These are phyloP conservation scores for Amanita jacksonii DNA, from an alignment of 768 basidiomycete species.

Conservation along the genomic window DNA sequence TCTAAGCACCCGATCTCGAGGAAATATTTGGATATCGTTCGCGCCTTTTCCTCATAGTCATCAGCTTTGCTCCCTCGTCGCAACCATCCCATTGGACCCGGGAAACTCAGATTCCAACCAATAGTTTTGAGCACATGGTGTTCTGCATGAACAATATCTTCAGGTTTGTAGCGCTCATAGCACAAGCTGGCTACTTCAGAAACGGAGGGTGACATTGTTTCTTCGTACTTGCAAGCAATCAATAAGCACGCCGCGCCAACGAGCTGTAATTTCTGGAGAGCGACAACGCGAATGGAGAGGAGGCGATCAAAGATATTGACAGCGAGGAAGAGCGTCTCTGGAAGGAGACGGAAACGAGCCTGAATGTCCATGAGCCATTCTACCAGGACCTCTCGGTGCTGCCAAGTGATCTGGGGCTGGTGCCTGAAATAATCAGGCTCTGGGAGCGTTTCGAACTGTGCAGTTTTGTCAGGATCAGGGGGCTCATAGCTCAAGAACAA, in stretches of 20 bases:
- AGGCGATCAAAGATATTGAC: conserved; percentile 80
- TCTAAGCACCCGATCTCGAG: conserved; percentile 82
- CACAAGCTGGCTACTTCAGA: conserved; percentile 72
- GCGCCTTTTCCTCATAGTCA: conserved; percentile 74
- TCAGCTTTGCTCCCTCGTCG: conserved; percentile 90
- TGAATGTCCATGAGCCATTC: conserved; percentile 96
- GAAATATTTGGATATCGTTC: conserved; percentile 87
- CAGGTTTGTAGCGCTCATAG: conserved; percentile 65
- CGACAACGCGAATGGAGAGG: conserved; percentile 61
- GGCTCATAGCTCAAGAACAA: neutral
- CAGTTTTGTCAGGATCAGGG: conserved; percentile 9
- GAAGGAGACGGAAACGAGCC: conserved; percentile 72
- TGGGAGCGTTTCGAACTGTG: conserved; percentile 68
- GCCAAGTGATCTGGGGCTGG: conserved; percentile 82
- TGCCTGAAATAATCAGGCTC: conserved; percentile 76
- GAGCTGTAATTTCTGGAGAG: conserved; percentile 79
- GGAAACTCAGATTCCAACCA: conserved; percentile 78
- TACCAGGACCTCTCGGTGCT: conserved; percentile 79
- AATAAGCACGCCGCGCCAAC: conserved; percentile 86
- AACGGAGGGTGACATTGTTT: conserved; percentile 82
- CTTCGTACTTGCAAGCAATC: conserved; percentile 87
- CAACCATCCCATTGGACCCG: conserved; percentile 85
- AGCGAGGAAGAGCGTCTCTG: conserved; percentile 87
- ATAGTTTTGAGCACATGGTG: conserved; percentile 79
- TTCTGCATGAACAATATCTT: conserved; percentile 85